Evolutionary conservation across 768 basidiomycete species (phyloP), one percentile per base, ranked within the genome.

Genomic region (Leucocoprinus leucothites): DNA sequence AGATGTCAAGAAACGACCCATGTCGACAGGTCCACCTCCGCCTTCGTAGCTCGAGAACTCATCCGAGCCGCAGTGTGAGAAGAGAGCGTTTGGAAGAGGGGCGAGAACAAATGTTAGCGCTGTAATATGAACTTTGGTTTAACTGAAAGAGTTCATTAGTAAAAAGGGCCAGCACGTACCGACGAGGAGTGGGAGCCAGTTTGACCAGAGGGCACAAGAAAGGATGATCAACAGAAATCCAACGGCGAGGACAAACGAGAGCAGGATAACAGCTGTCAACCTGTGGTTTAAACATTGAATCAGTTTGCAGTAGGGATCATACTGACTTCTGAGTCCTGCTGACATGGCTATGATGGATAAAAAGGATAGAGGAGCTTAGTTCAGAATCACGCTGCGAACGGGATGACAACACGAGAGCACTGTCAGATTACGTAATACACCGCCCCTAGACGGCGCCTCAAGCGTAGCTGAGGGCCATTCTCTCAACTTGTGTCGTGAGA

Each of bases 201-300:
- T 99, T 13, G 84, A 74, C 87, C 89, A 98, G 26, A 98, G 75
- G 6, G 97, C 97, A 68, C 97, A 98, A 1, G 93, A 93, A 21
- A 99, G 86, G 69, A 99, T 99, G 65, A 98, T 91, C 66, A 98
- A 83, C 56, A 99, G 75, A 76, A 99, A 99, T n/a, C 97, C 97
- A 14, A 96, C 82, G 5, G 97, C 97, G 48, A 99, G 87, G 51
- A 98, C 92, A 73, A 99, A 98, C 1, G 97, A 95, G 44, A 99
- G 86, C 51, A 98, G 79, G 63, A 98, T 94, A 60, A 98, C 94
- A 65, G 94, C 95, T 98, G 67, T 46, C 47, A 28, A 40, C 34
- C 16, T 44, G 19, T n/a, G n/a, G 35, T 14, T 26, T 55, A 35
- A 42, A 48, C 35, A 42, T 43, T 41, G 41, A 40, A 31, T 18